Evolutionary conservation across 441 rosid genomes (phyloP), one percentile per base, ranked within the genome.

Genomic region (Syzygium syzygioides): DNA sequence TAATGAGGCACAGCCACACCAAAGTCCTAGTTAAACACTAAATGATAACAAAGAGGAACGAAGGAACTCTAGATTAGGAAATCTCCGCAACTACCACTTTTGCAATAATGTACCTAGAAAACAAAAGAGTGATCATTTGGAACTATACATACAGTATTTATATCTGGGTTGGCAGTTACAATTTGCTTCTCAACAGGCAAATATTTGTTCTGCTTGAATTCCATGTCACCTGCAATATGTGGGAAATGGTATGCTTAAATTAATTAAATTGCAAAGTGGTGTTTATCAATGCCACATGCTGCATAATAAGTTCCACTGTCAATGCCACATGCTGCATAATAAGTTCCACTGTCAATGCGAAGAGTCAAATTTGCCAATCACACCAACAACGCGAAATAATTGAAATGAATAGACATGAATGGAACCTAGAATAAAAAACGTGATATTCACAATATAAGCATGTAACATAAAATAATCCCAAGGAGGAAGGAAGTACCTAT

Each of bases 211-310:
- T 32, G 34, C 3, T 97, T 97, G 93, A 96, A 96, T 91, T 96
- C 98, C 95, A 93, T 93, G 90, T 97, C 99, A 89, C 99, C 99
- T 97, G 96, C 87, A 90, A 84, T 55, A 45, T 23, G 52, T 76
- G n/a, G 52, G 41, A 41, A 23, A 15, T 6, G 5, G 17, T 23
- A 76, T 41, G 83, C 52, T 76, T 41, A 76, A 76, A 76, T 41
- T 37, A 41, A 52, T 45, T 23, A 10, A 41, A 76, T 76, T 76
- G 52, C 83, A 23, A 45, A 12, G 28, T 76, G 52, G n/a, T 23
- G 10, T 12, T 41, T 41, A 76, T 76, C 52, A 76, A 41, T 76
- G n/a, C 83, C 45, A 76, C 18, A 76, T 13, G 83, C 83, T 23
- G 83, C 18, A 7, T 41, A 52, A n/a, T n/a, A n/a, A n/a, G n/a